Percentiles rank a stretch among this genome's conserved stretches.
These are phyloP conservation scores for Somion occarium DNA, from an alignment of 1,284 basidiomycete genomes.

Conservation along the genomic window DNA sequence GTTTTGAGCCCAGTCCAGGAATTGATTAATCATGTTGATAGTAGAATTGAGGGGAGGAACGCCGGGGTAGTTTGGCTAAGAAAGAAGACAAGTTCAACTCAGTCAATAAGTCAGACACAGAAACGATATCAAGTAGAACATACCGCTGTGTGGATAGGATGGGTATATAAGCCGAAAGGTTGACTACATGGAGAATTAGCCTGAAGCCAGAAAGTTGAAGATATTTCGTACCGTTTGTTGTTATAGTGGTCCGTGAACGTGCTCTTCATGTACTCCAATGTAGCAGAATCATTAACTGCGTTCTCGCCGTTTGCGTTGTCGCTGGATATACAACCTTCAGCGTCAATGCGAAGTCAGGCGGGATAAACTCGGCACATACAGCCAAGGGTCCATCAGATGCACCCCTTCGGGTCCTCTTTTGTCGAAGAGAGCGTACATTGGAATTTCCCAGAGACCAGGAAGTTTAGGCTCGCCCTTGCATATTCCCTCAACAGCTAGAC, in stretches of 20 bases:
- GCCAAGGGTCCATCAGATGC: constrained; percentile 82
- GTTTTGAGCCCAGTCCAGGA: constrained; percentile 79
- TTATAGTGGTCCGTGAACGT: constrained; percentile 76
- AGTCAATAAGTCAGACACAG: constrained; percentile 3
- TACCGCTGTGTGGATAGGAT: constrained; percentile 76
- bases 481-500: constrained; percentile 47
- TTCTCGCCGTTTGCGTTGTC: constrained; percentile 51
- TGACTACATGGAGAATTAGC: constrained; percentile 30
- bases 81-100: too few species aligned
- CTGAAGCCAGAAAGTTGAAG: neutral
- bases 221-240: constrained; percentile 41
- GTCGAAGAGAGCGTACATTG: constrained; percentile 79
- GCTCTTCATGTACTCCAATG: constrained; percentile 68
- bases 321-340: constrained; percentile 24
- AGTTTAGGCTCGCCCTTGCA: constrained; percentile 73
- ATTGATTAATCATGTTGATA: constrained; percentile 72
- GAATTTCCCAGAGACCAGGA: constrained; percentile 79
- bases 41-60: constrained; percentile 44
- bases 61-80: constrained; percentile 52
- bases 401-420: constrained; percentile 47
- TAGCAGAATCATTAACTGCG: constrained; percentile 51
- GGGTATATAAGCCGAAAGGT: constrained; percentile 79
- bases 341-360: neutral
- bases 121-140: constrained; percentile 15
- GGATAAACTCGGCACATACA: constrained; percentile 40